A percentile compares a stretch with the other conserved stretches of the same genome.
Conservation (phyloP, 2,329 filamentous ascomycete genomes). For the Ciborinia camelliae region DNA sequence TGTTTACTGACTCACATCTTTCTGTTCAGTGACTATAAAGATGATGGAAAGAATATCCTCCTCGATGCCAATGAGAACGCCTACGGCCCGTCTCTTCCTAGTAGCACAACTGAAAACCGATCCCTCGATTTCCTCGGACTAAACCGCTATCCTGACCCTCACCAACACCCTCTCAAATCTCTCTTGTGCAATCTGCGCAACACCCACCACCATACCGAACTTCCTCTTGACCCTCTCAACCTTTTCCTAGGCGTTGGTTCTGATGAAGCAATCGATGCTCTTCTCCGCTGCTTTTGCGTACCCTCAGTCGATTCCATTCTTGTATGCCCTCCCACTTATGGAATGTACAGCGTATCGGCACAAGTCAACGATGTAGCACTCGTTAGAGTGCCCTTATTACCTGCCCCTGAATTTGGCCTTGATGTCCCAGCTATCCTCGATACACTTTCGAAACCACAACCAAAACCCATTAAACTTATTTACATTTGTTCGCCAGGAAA, state of each 20-base stretch:
- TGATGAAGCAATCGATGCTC: conserved; percentile 93
- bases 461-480: conserved; percentile 73
- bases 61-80: conserved; percentile 98
- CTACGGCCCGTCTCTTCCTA: conserved; percentile 73
- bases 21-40: conserved; percentile 83
- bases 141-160: conserved; percentile 94
- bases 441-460: conserved; percentile 55
- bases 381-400: conserved; percentile 78
- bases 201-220: conserved; percentile 73
- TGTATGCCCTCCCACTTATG: conserved; percentile 94
- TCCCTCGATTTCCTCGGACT: conserved; percentile 75
- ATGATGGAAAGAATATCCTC: conserved; percentile 91
- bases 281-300: conserved; percentile 88
- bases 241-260: conserved; percentile 94
- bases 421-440: conserved; percentile 66
- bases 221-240: conserved; percentile 72
- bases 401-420: conserved; percentile 68
- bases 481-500: conserved; percentile 97
- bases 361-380: conserved; percentile 89
- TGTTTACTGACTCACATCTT: conserved; percentile 36
- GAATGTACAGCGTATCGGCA: conserved; percentile 95
- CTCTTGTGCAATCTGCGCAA: conserved; percentile 84
- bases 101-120: conserved; percentile 43
- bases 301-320: conserved; percentile 87
- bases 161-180: conserved; percentile 84